Evolutionary conservation across 345 rosid genomes (phyloP).

Genomic region (Lepidium africanum): DNA sequence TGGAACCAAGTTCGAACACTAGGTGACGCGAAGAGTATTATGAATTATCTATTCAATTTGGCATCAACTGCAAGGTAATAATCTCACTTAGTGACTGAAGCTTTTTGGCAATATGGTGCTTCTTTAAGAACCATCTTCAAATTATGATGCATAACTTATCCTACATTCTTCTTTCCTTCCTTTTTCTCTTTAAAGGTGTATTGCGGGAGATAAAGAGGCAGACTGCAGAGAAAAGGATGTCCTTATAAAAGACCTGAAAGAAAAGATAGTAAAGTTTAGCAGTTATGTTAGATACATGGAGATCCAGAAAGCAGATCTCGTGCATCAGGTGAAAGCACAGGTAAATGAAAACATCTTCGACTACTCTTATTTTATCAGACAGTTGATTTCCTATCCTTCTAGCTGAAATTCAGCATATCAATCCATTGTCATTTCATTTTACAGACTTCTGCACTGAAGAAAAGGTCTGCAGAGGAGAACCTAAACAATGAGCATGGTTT

Average conservation of each 20-base stretch:
- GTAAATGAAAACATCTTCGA: constrained; percentile 32
- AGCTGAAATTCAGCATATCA: not conserved
- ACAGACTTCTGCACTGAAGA: constrained; percentile 30
- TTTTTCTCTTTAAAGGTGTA: constrained; percentile 48
- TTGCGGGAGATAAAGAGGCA: constrained; percentile 70
- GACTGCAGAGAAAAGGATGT: constrained; percentile 67
- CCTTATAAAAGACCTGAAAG: constrained; percentile 67
- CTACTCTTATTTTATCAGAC: not conserved
- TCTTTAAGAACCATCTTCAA: not conserved
- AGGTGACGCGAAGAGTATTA: constrained; percentile 73
- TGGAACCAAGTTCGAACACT: constrained; percentile 96
- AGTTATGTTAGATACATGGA: constrained; percentile 53
- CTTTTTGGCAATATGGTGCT: not conserved
- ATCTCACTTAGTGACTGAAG: not conserved
- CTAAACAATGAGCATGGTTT: constrained; percentile 38
- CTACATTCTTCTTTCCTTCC: not conserved
- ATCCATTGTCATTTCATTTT: not conserved
- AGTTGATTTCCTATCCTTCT: not conserved
- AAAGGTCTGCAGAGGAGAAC: constrained; percentile 26
- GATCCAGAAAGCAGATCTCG: constrained; percentile 57
- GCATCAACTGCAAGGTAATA: constrained; percentile 83
- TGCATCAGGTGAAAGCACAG: constrained; percentile 57
- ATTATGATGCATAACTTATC: constrained; percentile 1
- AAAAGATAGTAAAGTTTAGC: constrained; percentile 55
- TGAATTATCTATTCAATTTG: constrained; percentile 77